Percentiles rank a stretch among this genome's conserved stretches.
These are phyloP conservation scores for Paramarasmius palmivorus DNA, from an alignment of 1,284 basidiomycete species.

Conservation along the genomic window DNA sequence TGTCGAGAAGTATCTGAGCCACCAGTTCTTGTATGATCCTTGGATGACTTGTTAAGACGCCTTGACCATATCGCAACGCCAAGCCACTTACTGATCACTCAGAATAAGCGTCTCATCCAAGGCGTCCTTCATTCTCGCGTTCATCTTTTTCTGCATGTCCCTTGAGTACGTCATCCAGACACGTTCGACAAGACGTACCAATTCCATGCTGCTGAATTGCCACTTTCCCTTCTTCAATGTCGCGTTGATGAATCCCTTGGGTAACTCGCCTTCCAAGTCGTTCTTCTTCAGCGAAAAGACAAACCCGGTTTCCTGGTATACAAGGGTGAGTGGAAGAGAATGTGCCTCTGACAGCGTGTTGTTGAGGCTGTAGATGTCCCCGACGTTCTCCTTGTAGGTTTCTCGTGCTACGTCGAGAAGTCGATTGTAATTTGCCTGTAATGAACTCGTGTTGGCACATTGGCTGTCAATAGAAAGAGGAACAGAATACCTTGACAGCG, in stretches of 20 bases:
- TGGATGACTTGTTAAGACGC: constrained; percentile 9
- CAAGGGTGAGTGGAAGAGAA: constrained; percentile 60
- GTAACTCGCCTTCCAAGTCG: constrained; percentile 63
- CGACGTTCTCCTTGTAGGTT: constrained; percentile 88
- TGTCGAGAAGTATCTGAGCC: constrained; percentile 59
- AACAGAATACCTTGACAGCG: constrained; percentile 65
- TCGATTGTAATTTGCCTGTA: constrained; percentile 74
- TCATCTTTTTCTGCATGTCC: constrained; percentile 70
- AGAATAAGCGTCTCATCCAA: constrained; percentile 81
- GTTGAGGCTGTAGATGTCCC: constrained; percentile 77
- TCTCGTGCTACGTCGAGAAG: constrained; percentile 91
- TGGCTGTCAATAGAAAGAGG: too few species aligned
- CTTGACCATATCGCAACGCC: background rate
- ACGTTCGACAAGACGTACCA: constrained; percentile 47
- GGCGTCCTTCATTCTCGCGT: constrained; percentile 82
- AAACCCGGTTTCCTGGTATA: constrained; percentile 74
- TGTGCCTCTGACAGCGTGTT: constrained; percentile 59
- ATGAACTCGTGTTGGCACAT: background rate
- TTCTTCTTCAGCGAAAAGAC: constrained; percentile 69
- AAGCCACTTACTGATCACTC: constrained; percentile 62
- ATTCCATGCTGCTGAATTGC: constrained; percentile 77
- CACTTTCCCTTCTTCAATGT: constrained; percentile 67
- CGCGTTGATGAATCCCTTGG: constrained; percentile 71
- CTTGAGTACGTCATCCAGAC: background rate
- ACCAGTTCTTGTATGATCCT: constrained; percentile 78